Evolutionary conservation across 2,329 filamentous ascomycete species (phyloP).

Genomic region (Apiospora malaysiana): DNA sequence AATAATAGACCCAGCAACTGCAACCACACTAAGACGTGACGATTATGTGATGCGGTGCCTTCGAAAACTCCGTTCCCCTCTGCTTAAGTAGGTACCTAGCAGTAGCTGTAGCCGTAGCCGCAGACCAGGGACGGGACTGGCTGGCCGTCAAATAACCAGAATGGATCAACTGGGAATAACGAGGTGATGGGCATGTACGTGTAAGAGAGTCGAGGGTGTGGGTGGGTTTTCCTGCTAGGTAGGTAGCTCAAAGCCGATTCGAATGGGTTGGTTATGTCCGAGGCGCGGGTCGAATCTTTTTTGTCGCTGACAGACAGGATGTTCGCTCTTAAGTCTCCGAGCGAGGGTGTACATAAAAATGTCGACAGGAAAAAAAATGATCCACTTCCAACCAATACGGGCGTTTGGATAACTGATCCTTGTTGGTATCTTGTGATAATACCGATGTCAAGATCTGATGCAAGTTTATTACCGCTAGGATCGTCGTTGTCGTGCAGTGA

Average conservation of each 20-base stretch:
- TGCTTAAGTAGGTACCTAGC: background rate
- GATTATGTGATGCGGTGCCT: constrained; percentile 40
- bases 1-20: constrained; percentile 37
- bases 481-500: background rate
- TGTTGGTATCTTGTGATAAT: background rate
- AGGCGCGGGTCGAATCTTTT: constrained; percentile 19
- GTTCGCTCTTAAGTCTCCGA: constrained; percentile 19
- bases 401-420: constrained; percentile 1
- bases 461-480: background rate
- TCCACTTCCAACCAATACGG: constrained; percentile 14
- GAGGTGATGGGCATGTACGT: constrained; percentile 5
- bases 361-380: background rate
- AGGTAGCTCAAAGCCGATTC: constrained; percentile 36
- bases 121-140: constrained; percentile 1
- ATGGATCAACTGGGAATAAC: constrained; percentile 17
- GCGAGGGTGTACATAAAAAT: constrained; percentile 16
- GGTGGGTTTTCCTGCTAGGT: constrained; percentile 24
- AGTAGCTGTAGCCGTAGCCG: background rate
- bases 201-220: constrained; percentile 12
- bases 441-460: background rate
- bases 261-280: constrained; percentile 25
- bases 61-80: background rate
- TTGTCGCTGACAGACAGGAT: constrained; percentile 11
- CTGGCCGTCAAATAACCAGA: background rate
- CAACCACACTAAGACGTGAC: constrained; percentile 35